phyloP scores from a whole-genome alignment of 306 rosid species.

The Cicer judaicum region DNA sequence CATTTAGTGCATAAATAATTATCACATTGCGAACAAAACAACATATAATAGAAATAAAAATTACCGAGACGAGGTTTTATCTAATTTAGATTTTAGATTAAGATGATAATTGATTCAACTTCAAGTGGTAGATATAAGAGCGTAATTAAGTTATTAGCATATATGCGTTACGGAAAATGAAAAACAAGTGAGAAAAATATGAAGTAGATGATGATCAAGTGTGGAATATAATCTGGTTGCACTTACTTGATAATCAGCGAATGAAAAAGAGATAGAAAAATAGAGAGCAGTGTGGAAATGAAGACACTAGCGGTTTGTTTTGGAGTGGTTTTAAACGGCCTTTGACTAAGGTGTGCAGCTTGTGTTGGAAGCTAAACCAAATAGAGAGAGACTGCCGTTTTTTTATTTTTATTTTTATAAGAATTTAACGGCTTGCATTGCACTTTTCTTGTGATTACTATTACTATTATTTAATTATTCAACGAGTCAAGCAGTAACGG shows the following conservation, averaged over 20 bases:
- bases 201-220: background rate
- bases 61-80: background rate
- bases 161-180: conserved; percentile 4
- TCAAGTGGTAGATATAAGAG: background rate
- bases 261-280: background rate
- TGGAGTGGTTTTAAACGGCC: conserved; percentile 39
- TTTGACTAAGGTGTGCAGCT: conserved; percentile 24
- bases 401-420: background rate
- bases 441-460: conserved; percentile 15
- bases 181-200: background rate
- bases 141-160: background rate
- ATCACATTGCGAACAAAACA: conserved; percentile 33
- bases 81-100: background rate
- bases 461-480: background rate
- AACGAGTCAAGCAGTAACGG: background rate
- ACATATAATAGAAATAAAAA: background rate
- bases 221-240: background rate
- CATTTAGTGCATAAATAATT: background rate
- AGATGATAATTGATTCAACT: conserved; percentile 9
- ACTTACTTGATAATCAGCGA: background rate
- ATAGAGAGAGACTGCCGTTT: background rate
- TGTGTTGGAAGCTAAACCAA: conserved; percentile 45
- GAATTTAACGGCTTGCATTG: conserved; percentile 29
- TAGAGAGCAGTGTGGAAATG: background rate
- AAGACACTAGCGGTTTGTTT: background rate